Evolutionary conservation across 1,284 basidiomycete species (phyloP).

Genomic region (Apiotrichum gracile): DNA sequence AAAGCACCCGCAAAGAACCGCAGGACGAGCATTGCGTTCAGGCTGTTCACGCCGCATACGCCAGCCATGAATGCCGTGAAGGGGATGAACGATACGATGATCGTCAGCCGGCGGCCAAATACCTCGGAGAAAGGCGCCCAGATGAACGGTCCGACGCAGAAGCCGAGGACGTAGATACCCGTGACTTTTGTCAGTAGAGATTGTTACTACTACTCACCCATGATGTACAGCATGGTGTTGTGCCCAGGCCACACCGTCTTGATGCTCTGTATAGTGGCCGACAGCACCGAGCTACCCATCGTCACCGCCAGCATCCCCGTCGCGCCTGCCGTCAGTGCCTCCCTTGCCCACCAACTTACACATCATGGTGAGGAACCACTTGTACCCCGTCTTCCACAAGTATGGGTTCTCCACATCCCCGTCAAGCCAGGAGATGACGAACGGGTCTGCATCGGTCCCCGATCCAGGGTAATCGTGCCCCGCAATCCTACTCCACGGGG

Average conservation of each 20-base stretch:
- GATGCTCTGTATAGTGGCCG: constrained; percentile 19
- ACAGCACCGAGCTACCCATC: constrained; percentile 19
- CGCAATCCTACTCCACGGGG: constrained; percentile 6
- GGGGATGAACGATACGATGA: constrained; percentile 42
- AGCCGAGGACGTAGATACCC: constrained; percentile 13
- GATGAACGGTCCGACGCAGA: constrained; percentile 16
- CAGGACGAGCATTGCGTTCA: constrained; percentile 47
- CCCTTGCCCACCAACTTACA: background rate
- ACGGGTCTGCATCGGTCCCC: constrained; percentile 44
- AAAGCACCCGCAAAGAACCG: constrained; percentile 48
- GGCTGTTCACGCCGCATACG: constrained; percentile 43
- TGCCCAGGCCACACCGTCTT: constrained; percentile 17
- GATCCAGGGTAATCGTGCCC: constrained; percentile 10
- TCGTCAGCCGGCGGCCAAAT: constrained; percentile 37
- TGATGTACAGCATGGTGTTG: constrained; percentile 14
- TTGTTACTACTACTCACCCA: constrained; percentile 1
- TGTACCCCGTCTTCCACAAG: constrained; percentile 21
- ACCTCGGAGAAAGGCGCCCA: constrained; percentile 36
- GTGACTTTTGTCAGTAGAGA: constrained; percentile 11
- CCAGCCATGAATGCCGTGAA: constrained; percentile 48
- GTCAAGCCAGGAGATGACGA: constrained; percentile 39
- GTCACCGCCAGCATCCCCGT: constrained; percentile 16
- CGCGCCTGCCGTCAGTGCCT: constrained; percentile 7
- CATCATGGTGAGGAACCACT: constrained; percentile 28
- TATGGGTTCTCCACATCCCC: constrained; percentile 25